Base-by-base conservation (phyloP, 192 early-diverging fungal genomes). In the Spinellus fusiger region DNA sequence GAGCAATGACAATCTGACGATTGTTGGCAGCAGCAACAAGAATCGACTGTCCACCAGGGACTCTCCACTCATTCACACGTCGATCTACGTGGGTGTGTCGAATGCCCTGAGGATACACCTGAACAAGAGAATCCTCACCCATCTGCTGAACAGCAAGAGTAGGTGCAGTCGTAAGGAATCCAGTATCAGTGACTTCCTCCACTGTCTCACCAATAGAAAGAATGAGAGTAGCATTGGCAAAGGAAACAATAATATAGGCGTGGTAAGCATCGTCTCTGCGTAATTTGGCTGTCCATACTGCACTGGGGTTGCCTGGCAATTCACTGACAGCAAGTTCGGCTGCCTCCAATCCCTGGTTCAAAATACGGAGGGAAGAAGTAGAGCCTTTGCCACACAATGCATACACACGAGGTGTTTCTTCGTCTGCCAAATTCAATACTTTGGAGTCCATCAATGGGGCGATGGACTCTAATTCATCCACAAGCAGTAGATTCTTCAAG, bases 351-450 rank as follows among this genome's bases (percentile, higher is more conserved):
- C 96, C 98, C 72, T 96, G 94, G 20, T 93, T 77, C 62, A 96
- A 74, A 59, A 95, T 93, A 49, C 89, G 76, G 67, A 99, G 93
- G 31, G 91, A 77, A 8, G 90, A 87, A 29, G 83, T 73, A 9
- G 87, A 75, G 2, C 93, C 91, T 28, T 85, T 80, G 6, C 98
- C 98, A 69, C 90, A 88, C 18, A 95, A 61, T 7, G 89, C 82
- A 66, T 94, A 99, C 33, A 99, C 85, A 76, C 98, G 95, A 29
- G 98, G 96, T 2, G 91, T 86, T 27, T 93, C 92, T 53, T 98
- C 98, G 15, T 89, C 85, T 0, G 89, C 83, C 26, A 98, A 74
- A 64, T 98, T 96, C n/a, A 89, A 61, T 12, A 95, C 87, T 65
- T 87, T 89, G 31, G 89, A 80, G 54, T 91, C 87, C 44, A 93